phyloP scores from a whole-genome alignment of 108 stramenopile species.

The Pseudonitzschia pungens region DNA sequence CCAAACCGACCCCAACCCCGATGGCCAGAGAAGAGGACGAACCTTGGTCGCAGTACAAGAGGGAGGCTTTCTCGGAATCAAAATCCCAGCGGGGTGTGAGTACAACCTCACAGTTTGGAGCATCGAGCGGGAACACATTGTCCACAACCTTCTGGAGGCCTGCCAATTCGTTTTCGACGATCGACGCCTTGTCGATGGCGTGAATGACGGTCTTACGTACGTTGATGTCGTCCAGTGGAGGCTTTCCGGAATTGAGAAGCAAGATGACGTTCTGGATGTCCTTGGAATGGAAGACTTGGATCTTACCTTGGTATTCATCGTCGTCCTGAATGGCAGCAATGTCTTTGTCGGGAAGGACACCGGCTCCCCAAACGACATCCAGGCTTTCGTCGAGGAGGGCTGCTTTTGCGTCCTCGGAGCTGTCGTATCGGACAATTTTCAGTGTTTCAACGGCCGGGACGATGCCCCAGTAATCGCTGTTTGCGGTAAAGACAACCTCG shows the following conservation, averaged over 20 bases:
- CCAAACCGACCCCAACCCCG: not conserved
- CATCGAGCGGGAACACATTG: constrained; percentile 43
- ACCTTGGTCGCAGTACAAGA: constrained; percentile 40
- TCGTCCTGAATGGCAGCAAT: constrained; percentile 14
- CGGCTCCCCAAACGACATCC: constrained; percentile 45
- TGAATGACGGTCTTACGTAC: constrained; percentile 64
- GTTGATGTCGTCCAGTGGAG: constrained; percentile 50
- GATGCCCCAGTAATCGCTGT: constrained; percentile 57
- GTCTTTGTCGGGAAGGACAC: constrained; percentile 43
- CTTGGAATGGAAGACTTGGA: constrained; percentile 48
- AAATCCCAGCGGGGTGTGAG: constrained; percentile 62
- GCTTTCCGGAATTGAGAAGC: constrained; percentile 47
- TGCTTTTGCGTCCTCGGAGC: constrained; percentile 39
- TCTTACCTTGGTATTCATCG: not conserved
- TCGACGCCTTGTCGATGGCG: constrained; percentile 57
- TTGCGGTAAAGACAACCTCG: constrained; percentile 41
- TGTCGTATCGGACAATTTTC: constrained; percentile 37
- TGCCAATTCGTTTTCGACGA: constrained; percentile 57
- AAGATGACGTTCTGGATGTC: constrained; percentile 56
- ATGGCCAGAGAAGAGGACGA: not conserved
- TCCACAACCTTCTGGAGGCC: constrained; percentile 51
- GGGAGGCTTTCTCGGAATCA: constrained; percentile 63
- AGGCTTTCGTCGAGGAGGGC: constrained; percentile 50
- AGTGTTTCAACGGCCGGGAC: constrained; percentile 48
- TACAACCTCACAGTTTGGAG: constrained; percentile 68